Evolutionary conservation across 2,329 filamentous ascomycete genomes (phyloP), one percentile per base, ranked within the genome.

Genomic region (Diaporthe ilicicola): DNA sequence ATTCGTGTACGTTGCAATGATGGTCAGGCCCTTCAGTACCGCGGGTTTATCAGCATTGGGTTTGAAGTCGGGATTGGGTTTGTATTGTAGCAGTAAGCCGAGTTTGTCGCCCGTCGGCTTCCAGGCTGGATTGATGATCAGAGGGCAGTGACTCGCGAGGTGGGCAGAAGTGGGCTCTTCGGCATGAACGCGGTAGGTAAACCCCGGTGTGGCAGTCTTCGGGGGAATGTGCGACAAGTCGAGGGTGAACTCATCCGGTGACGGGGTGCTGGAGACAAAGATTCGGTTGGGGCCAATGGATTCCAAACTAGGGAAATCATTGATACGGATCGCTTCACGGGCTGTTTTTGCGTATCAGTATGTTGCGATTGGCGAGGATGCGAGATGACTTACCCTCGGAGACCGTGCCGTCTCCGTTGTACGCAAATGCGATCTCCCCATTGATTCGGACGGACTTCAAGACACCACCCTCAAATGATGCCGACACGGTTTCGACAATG

Each of bases 281-380:
- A 94, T 93, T 53, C 94, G 94, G 79, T 99, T 99, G 1, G 95
- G 94, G 0, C 94, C 95, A 70, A 99, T 95, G 77, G 94, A 94
- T 77, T 98, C 96, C 7, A 99, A 87, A n/a, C 89, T 88, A 12
- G 91, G 83, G 79, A 97, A 97, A 79, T 97, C 96, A 77, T 97
- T 94, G 72, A 99, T 89, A 24, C 93, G 91, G 74, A 98, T 92
- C 2, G 85, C 91, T 76, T 95, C 88, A 37, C 84, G 83, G 24
- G 82, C 87, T 89, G 34, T 1, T 22, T 48, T 27, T n/a, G 12
- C 32, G 24, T 17, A 50, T 50, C 6, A 53, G 13, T n/a, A 39
- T 50, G 7, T n/a, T 50, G 29, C 29, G 22, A 15, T 13, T 22
- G n/a, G 9, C 7, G 42, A 55, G n/a, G 80, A 22, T 82, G 27